These are phyloP conservation scores for Phaeosphaeriaceae sp. DNA, from an alignment of 2,329 filamentous ascomycete species.

Conservation along the genomic window DNA sequence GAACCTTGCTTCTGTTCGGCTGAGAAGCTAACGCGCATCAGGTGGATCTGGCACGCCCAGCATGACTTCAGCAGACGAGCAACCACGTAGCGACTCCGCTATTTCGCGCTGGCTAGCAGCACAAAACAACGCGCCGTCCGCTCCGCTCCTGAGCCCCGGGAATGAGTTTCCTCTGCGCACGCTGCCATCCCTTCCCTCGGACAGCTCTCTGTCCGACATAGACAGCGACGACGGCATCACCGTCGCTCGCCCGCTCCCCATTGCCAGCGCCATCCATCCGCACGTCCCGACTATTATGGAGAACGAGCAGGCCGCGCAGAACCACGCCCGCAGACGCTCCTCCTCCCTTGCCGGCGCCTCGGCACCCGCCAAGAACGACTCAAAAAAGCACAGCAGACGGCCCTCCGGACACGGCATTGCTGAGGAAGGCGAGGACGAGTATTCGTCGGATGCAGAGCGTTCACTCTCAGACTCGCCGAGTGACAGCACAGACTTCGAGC, in stretches of 20 bases:
- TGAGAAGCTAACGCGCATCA: conserved; percentile 16
- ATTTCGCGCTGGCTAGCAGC: conserved; percentile 41
- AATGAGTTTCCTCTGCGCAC: conserved; percentile 48
- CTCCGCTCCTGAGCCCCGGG: conserved; percentile 40
- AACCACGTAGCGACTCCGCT: conserved; percentile 20
- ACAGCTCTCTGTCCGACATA: conserved; percentile 33
- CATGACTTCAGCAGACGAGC: conserved; percentile 26
- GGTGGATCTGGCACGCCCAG: conserved; percentile 14
- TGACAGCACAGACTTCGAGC: conserved; percentile 61
- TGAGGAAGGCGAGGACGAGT: conserved; percentile 43
- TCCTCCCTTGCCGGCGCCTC: conserved; percentile 43
- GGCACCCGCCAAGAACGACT: conserved; percentile 25
- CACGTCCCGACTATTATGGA: conserved; percentile 42
- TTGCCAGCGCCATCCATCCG: conserved; percentile 40
- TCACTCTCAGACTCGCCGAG: conserved; percentile 45
- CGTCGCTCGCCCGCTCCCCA: conserved; percentile 20
- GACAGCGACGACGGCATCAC: conserved; percentile 24
- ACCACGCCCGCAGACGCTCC: conserved; percentile 39
- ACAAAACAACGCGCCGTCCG: conserved; percentile 29
- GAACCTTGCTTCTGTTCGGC: conserved; percentile 2
- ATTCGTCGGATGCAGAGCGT: conserved; percentile 32
- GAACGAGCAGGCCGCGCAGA: conserved; percentile 24
- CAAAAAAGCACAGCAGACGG: conserved; percentile 36
- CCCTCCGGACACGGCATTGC: conserved; percentile 40
- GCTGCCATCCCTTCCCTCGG: conserved; percentile 42